Evolutionary conservation across 805 yeast genomes (phyloP), one percentile per base, ranked within the genome.

Genomic region (Monosporozyma servazzii): DNA sequence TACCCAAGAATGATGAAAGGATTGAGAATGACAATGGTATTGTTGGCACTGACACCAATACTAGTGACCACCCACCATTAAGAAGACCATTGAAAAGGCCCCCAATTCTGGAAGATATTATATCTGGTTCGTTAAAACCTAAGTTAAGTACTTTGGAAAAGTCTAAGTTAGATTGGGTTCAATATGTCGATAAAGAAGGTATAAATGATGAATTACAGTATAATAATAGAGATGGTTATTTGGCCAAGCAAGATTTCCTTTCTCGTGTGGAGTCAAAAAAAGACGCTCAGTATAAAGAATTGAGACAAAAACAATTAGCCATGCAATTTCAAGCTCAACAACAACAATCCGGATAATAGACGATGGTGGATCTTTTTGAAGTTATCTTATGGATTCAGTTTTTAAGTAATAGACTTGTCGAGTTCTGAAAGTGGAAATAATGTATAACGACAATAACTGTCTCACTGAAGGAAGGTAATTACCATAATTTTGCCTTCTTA

Each of bases 101-200:
- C 3, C 82, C 91, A 25, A 69, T 88, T 30, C 70, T 89, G 7
- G 90, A 86, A 63, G 87, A 84, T 51, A 89, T 89, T 37, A 77
- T 88, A 45, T 72, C 79, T 44, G 77, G 82, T 10, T 75, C 86
- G 2, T 79, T 84, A 56, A 82, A 85, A 58, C 81, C 87, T 31
- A 91, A 88, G 64, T 74, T 93, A 54, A 86, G 95, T 23, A 93
- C 99, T 0, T 72, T 93, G 56, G 98, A 93, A 65, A 93, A 93
- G 68, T 86, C 96, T 1, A 75, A 95, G 55, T 74, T 93, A 48
- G 99, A 93, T 68, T 93, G 98, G 96, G 95, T 95, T 0, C 80
- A 86, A 46, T 89, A 86, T 69, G 96, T 93, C 30, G 97, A 91
- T 68, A 77, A 85, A 56, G 82, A 83, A 56, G 89, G 89, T 51